phyloP scores from a whole-genome alignment of 176 grass and related monocot genomes.

The Oryza coarctata region DNA sequence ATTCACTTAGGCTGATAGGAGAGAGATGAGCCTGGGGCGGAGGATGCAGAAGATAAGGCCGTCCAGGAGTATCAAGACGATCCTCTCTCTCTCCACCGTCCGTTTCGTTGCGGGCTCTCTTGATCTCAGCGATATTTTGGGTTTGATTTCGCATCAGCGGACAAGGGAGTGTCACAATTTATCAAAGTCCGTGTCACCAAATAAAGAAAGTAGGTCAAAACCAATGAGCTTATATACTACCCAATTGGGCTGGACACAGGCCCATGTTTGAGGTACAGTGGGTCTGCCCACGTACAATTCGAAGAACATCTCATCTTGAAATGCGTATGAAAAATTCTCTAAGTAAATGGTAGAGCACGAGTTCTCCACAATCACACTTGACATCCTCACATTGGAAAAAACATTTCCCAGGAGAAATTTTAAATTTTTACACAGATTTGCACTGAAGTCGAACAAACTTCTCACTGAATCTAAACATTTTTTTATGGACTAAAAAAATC shows the following conservation, averaged over 20 bases:
- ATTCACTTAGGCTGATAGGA: too few species aligned
- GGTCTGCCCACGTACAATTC: not conserved
- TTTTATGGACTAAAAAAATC: too few species aligned
- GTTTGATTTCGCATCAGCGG: too few species aligned
- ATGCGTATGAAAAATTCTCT: too few species aligned
- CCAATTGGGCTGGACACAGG: not conserved
- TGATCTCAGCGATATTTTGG: not conserved
- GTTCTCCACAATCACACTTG: too few species aligned
- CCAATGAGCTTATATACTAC: not conserved
- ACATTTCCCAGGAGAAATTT: too few species aligned
- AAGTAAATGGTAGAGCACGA: too few species aligned
- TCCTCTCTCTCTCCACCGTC: not conserved
- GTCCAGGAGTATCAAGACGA: not conserved
- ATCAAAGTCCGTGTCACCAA: not conserved
- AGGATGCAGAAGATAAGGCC: conserved; percentile 17
- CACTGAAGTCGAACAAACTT: not conserved
- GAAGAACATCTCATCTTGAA: too few species aligned
- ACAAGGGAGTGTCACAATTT: not conserved
- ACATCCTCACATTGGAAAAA: too few species aligned
- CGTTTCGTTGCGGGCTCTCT: not conserved
- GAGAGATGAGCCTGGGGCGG: too few species aligned
- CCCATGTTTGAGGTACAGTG: not conserved
- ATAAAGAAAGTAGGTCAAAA: not conserved
- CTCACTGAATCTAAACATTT: too few species aligned
- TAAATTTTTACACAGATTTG: too few species aligned